Conservation (phyloP, 2,329 filamentous ascomycete species). For the Epichloe glyceriae region DNA sequence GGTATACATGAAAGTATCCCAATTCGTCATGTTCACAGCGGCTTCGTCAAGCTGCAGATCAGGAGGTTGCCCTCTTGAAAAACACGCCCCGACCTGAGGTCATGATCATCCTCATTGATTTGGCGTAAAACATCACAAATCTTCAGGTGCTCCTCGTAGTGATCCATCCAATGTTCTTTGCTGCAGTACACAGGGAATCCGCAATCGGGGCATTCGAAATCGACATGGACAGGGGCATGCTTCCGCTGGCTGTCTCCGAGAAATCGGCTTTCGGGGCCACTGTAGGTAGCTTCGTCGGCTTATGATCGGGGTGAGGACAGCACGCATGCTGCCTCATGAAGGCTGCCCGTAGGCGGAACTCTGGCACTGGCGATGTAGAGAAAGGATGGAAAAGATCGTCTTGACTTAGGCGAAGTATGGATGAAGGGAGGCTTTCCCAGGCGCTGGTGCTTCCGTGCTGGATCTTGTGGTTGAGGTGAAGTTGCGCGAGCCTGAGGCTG, state of each 20-base stretch:
- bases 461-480: conserved; percentile 19
- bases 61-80: conserved; percentile 90
- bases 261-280: conserved; percentile 52
- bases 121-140: conserved; percentile 84
- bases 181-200: conserved; percentile 89
- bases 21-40: conserved; percentile 93
- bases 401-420: conserved; percentile 36
- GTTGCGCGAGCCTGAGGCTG: conserved; percentile 10
- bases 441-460: conserved; percentile 16
- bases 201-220: conserved; percentile 93
- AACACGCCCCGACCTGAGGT: conserved; percentile 75
- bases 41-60: conserved; percentile 84
- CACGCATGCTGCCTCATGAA: conserved; percentile 89
- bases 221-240: conserved; percentile 65
- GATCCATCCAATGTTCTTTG: conserved; percentile 88
- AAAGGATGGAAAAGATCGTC: conserved; percentile 92
- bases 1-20: conserved; percentile 94
- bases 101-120: conserved; percentile 97
- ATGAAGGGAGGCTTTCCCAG: conserved; percentile 11
- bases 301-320: conserved; percentile 83
- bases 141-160: conserved; percentile 85
- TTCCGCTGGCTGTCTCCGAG: conserved; percentile 39
- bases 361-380: conserved; percentile 74
- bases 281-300: conserved; percentile 55
- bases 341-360: conserved; percentile 75